Evolutionary conservation across 768 basidiomycete genomes (phyloP).

Genomic region (Tricholoma hemisulphureum): DNA sequence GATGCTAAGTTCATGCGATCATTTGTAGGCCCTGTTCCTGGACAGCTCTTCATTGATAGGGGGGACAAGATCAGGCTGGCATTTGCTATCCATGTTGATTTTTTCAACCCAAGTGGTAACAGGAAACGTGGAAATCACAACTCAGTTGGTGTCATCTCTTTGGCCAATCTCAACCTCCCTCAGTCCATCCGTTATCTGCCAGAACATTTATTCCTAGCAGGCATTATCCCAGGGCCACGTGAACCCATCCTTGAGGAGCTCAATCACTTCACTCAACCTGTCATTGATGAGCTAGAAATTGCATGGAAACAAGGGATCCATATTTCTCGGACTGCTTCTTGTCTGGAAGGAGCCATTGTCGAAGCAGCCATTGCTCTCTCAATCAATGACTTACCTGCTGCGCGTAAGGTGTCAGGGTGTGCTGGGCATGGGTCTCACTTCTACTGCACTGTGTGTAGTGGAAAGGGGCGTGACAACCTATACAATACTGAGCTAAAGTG

Average conservation of each 20-base stretch:
- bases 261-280: conserved; percentile 28
- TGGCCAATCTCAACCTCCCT: conserved; percentile 34
- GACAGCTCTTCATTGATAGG: conserved; percentile 4
- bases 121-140: conserved; percentile 19
- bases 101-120: conserved; percentile 34
- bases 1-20: too few relatives aligned
- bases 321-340: neutral
- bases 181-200: conserved; percentile 26
- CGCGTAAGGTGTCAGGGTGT: too few relatives aligned
- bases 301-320: conserved; percentile 26
- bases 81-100: conserved; percentile 30
- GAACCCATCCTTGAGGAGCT: conserved; percentile 26
- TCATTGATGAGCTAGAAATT: conserved; percentile 27
- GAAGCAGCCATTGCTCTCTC: neutral
- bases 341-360: neutral
- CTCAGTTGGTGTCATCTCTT: conserved; percentile 31
- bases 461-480: too few relatives aligned
- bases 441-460: too few relatives aligned
- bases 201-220: conserved; percentile 34
- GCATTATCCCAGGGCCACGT: conserved; percentile 29
- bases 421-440: too few relatives aligned
- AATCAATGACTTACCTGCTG: conserved; percentile 2
- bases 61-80: conserved; percentile 13
- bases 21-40: too few relatives aligned
- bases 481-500: too few relatives aligned